Base-by-base conservation (phyloP, 31 red algal genomes). In the Endocladia muricata region DNA sequence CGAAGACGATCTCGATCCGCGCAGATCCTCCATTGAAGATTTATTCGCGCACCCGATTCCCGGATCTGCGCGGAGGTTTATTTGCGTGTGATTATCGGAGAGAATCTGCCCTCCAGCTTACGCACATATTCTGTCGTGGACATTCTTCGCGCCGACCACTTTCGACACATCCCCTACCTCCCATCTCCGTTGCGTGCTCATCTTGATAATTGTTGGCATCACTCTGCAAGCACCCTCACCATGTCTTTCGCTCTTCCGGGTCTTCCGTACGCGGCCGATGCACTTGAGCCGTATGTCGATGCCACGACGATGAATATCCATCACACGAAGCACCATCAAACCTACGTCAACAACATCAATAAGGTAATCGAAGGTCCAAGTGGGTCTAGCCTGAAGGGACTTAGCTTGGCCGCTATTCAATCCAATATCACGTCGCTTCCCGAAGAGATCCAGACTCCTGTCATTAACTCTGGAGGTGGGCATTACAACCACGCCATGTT, bases 401-500 rank as follows among this genome's bases (percentile, higher is more conserved):
- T 91, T 29, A 77, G 70, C 26, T 79, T 98, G 15, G 74, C 88
- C 80, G 92, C 81, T 74, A 94, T 98, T 54, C 91, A 93, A 59
- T 48, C 80, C 25, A 88, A 92, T 54, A 85, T 94, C 47, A 37
- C 65, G 3, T 72, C 82, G 4, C 83, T 91, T 19, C 91, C 90
- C 1, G 82, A 43, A 11, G 69, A 58, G 8, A 89, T 99, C 54
- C 83, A 72, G 39, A 88, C 96, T 56, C 78, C 87, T 47, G 88
- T 95, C 41, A 88, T 82, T 61, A 95, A 95, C 83, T 93, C 81
- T 49, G 91, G 96, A 23, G 96, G 96, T 61, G 96, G 96, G 28
- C 96, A 99, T 75, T 95, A 73, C 76, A 99, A 99, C 81, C 96
- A 99, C 76, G 74, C 84, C 55, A 61, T 99, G 32, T 99, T 95